These are phyloP conservation scores for Vanilla planifolia DNA, from an alignment of 106 monocot species.

Conservation along the genomic window DNA sequence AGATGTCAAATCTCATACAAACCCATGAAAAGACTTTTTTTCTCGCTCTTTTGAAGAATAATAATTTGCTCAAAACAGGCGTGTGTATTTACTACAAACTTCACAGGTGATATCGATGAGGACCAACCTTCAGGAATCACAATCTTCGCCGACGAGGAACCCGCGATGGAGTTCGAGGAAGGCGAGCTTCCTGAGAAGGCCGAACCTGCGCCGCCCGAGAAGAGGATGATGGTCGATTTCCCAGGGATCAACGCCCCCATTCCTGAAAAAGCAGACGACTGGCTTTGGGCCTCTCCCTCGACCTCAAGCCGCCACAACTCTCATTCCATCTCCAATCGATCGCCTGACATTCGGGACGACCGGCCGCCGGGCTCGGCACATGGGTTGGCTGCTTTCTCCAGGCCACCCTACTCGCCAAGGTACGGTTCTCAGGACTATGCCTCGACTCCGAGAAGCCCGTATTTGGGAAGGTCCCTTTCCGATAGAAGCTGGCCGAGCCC, in stretches of 20 bases:
- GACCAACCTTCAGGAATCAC: conserved; percentile 80
- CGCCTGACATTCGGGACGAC: conserved; percentile 23
- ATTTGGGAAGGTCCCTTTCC: conserved; percentile 42
- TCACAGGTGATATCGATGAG: conserved; percentile 46
- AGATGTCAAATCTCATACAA: no score
- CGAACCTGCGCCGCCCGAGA: conserved; percentile 32
- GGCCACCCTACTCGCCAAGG: conserved; percentile 33
- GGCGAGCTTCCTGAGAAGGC: conserved; percentile 66
- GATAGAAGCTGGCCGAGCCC: conserved; percentile 45
- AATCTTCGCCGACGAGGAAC: conserved; percentile 61
- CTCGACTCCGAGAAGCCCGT: conserved; percentile 25
- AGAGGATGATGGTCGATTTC: conserved; percentile 62
- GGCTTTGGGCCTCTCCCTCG: conserved; percentile 36
- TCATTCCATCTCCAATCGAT: conserved; percentile 9
- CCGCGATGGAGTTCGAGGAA: conserved; percentile 54
- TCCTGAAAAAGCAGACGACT: conserved; percentile 69
- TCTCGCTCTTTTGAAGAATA: no score
- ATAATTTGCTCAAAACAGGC: no score
- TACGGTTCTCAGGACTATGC: conserved; percentile 41
- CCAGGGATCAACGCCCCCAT: conserved; percentile 87
- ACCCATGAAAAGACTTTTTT: no score
- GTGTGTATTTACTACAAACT: no score
- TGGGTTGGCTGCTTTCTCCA: conserved; percentile 1
- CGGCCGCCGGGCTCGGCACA: conserved; percentile 16
- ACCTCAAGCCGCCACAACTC: background rate